Evolutionary conservation across 257 asterid genomes (phyloP).

Genomic region (Agastache rugosa): DNA sequence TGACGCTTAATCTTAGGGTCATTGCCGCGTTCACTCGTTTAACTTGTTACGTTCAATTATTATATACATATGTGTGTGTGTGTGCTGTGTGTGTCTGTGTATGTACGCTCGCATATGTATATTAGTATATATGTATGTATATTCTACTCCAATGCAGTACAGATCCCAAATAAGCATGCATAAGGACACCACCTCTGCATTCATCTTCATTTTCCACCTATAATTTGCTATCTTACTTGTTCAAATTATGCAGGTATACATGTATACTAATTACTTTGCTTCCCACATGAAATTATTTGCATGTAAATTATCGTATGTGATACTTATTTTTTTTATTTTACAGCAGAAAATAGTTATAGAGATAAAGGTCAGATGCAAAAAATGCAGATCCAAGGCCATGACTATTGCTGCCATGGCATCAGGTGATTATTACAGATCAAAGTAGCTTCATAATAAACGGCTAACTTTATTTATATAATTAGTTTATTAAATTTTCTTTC

Average conservation of each 20-base stretch:
- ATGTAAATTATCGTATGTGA: neutral
- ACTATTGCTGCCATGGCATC: constrained; percentile 55
- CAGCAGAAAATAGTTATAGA: constrained; percentile 48
- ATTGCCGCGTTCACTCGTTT: constrained; percentile 28
- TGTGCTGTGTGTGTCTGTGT: too few species aligned
- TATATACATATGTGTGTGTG: neutral
- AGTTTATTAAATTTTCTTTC: neutral
- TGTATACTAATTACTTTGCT: neutral
- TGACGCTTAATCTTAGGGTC: constrained; percentile 40
- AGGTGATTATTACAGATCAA: constrained; percentile 34
- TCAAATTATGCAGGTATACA: constrained; percentile 31
- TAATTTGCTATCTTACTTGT: neutral
- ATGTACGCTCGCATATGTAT: neutral
- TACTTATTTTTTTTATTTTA: neutral
- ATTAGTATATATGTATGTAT: neutral
- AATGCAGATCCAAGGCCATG: constrained; percentile 56
- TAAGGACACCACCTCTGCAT: neutral
- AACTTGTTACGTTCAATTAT: neutral
- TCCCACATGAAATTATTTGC: neutral
- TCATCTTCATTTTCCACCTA: constrained; percentile 7
- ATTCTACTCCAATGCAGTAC: too few species aligned
- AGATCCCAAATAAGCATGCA: too few species aligned
- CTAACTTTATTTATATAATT: too few species aligned
- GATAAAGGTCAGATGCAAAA: constrained; percentile 45
- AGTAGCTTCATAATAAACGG: neutral